Conservation (phyloP, 108 stramenopile species). For the Asterionellopsis glacialis region DNA sequence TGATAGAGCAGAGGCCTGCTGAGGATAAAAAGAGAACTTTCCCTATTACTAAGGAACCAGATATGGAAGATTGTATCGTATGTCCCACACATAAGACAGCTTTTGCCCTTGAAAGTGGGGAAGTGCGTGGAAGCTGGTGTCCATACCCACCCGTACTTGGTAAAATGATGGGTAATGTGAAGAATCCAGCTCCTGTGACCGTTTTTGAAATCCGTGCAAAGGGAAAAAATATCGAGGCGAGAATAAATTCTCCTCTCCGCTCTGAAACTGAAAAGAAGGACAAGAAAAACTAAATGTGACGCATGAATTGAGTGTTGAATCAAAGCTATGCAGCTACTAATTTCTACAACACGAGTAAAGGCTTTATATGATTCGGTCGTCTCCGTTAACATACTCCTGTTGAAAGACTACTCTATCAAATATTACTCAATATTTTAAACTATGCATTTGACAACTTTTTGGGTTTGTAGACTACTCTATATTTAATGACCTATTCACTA, state of each 20-base stretch:
- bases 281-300: neutral
- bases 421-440: too few species aligned
- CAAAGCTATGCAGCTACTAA: too few species aligned
- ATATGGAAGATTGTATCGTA: constrained; percentile 84
- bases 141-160: constrained; percentile 93
- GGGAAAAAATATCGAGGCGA: constrained; percentile 81
- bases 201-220: constrained; percentile 73
- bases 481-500: too few species aligned
- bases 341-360: too few species aligned
- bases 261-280: constrained; percentile 8
- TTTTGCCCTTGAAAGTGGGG: constrained; percentile 86
- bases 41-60: neutral
- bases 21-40: neutral
- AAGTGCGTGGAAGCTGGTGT: constrained; percentile 96
- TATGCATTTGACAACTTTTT: too few species aligned
- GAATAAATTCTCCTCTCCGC: constrained; percentile 38
- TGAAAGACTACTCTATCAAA: too few species aligned
- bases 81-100: constrained; percentile 94
- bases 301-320: too few species aligned
- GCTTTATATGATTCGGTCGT: too few species aligned
- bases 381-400: too few species aligned
- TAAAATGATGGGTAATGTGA: constrained; percentile 63
- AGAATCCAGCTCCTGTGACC: constrained; percentile 47
- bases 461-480: too few species aligned
- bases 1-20: constrained; percentile 58